Base-by-base conservation (phyloP, 2,329 filamentous ascomycete species). In the Cordyceps pruinosa region DNA sequence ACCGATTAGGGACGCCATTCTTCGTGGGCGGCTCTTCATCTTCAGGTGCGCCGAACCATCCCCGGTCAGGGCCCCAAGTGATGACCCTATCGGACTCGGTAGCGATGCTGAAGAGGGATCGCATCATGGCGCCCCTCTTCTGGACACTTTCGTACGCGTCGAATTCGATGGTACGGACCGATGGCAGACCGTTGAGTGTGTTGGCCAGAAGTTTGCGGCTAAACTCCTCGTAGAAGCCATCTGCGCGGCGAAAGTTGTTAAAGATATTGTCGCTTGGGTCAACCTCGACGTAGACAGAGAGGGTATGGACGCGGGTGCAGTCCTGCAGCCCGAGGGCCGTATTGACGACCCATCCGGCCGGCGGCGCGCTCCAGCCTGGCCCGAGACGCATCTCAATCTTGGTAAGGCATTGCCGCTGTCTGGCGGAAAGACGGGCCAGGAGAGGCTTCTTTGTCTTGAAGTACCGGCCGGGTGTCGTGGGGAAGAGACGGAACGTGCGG, bases 391-490 rank as follows among this genome's bases (percentile, higher is more conserved):
- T 70, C 69, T 92, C 85, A 3, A 92, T 72, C 0, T 80, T 80
- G 1, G 79, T 84, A 45, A 92, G 76, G 46, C 73, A 78, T 17
- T 74, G 72, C 34, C 86, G 81, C 67, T 88, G 85, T 30, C 72
- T 74, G 0, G 80, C 70, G 21, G 83, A 82, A 56, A 92, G 71
- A 19, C 87, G 83, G 6, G 85, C 80, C 28, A 92, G 75, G 0
- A 92, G 75, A 1, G 88, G 88, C 62, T 82, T 83, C 72, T 89
- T 89, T 30, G 84, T 85, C 71, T 89, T 87, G 74, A 88, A 88
- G 71, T 86, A 85, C 39, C 80, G 77, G 45, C 84, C 84, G 5
- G 80, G 80, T 23, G 80, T 75, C 4, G 79, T 84, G 13, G 86
- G 85, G 64, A 90, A 90, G 35, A 91, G 68, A 56, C 86, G 84